A percentile compares a stretch with the other conserved stretches of the same genome.
Evolutionary conservation across 345 rosid species (phyloP).

Genomic region (Syzygium grande): DNA sequence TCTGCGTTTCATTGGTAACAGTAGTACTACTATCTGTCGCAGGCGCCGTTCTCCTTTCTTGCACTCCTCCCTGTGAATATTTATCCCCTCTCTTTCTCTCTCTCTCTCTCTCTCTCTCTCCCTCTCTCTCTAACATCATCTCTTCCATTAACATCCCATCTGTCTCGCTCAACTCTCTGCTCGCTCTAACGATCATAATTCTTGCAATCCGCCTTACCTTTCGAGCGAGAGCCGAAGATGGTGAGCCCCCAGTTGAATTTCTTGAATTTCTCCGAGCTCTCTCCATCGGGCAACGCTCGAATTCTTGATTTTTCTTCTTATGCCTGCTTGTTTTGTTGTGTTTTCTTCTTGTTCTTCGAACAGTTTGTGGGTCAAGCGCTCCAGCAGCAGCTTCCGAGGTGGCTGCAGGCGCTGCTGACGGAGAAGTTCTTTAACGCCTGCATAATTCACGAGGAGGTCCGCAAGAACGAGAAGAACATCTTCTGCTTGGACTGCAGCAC

Average conservation of each 20-base stretch:
- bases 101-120: slow-evolving; percentile 15
- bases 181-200: background rate
- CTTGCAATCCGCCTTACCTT: background rate
- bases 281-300: background rate
- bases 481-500: slow-evolving; percentile 26
- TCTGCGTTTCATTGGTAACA: slow-evolving; percentile 29
- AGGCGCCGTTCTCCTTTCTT: slow-evolving; percentile 47
- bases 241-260: background rate
- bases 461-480: slow-evolving; percentile 24
- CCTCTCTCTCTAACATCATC: slow-evolving; percentile 4
- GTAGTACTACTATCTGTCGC: slow-evolving; percentile 25
- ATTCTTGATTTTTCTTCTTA: background rate
- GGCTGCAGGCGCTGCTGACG: slow-evolving; percentile 14
- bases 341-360: too few relatives aligned
- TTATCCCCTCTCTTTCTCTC: slow-evolving; percentile 15
- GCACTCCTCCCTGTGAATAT: background rate
- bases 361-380: background rate
- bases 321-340: background rate
- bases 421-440: slow-evolving; percentile 28
- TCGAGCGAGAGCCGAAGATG: background rate
- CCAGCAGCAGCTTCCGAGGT: slow-evolving; percentile 3
- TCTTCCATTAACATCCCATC: background rate
- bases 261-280: background rate
- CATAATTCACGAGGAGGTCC: slow-evolving; percentile 12
- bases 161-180: background rate